Evolutionary conservation across 805 yeast species (phyloP).

Genomic region (Brettanomyces anomalus): DNA sequence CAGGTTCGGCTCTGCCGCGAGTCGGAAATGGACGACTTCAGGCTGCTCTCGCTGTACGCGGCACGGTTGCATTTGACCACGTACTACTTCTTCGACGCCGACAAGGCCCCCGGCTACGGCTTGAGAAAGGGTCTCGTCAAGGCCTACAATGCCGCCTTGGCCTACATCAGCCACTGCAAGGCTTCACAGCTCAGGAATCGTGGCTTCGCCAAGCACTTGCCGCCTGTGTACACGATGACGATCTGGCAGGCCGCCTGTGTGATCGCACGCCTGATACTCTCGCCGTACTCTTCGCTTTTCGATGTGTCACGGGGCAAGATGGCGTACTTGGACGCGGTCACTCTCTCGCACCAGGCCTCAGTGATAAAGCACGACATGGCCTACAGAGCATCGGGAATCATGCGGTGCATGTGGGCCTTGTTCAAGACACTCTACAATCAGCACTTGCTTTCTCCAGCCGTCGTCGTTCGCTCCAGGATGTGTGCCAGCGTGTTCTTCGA

Average conservation of each 20-base stretch:
- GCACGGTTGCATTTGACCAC: slow-evolving; percentile 78
- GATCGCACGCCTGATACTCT: slow-evolving; percentile 69
- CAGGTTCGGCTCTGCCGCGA: not conserved
- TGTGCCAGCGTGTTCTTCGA: slow-evolving; percentile 91
- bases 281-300: slow-evolving; percentile 55
- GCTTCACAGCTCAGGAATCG: slow-evolving; percentile 50
- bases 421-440: slow-evolving; percentile 60
- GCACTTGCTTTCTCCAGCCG: slow-evolving; percentile 29
- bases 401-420: slow-evolving; percentile 90
- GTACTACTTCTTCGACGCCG: slow-evolving; percentile 68
- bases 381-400: slow-evolving; percentile 84
- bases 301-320: slow-evolving; percentile 67
- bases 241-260: slow-evolving; percentile 92
- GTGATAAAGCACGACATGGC: slow-evolving; percentile 89
- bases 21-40: slow-evolving; percentile 48
- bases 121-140: slow-evolving; percentile 64
- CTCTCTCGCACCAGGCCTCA: slow-evolving; percentile 67
- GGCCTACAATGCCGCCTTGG: slow-evolving; percentile 72
- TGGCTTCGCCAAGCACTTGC: slow-evolving; percentile 65
- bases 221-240: slow-evolving; percentile 71
- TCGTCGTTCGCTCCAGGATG: slow-evolving; percentile 74
- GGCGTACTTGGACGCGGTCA: slow-evolving; percentile 58
- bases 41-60: slow-evolving; percentile 60
- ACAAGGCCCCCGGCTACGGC: slow-evolving; percentile 43
- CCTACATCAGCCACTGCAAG: slow-evolving; percentile 59